A percentile compares a stretch with the other conserved stretches of the same genome.
Evolutionary conservation across 202 grass and related monocot genomes (phyloP).

Genomic region (Bolboschoenoplectus hybrid): DNA sequence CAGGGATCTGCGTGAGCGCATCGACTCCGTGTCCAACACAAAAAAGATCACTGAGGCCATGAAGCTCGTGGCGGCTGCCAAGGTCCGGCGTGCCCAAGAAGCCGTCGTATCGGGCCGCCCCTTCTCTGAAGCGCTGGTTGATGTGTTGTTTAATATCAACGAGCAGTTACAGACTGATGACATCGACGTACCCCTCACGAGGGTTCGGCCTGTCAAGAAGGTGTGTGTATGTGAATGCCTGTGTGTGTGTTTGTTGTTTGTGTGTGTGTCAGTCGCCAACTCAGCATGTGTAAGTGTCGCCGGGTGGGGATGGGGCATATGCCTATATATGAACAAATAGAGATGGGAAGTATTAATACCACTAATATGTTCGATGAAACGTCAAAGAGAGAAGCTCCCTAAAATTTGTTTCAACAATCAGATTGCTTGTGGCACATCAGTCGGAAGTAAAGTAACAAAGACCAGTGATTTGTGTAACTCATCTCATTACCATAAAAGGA

Average conservation of each 20-base stretch:
- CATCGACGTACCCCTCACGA: slow-evolving; percentile 78
- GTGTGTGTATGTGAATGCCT: background rate
- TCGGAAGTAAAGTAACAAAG: background rate
- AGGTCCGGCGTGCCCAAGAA: slow-evolving; percentile 91
- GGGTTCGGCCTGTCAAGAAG: slow-evolving; percentile 73
- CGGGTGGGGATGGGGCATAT: background rate
- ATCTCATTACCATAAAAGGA: background rate
- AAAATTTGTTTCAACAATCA: background rate
- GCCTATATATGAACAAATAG: background rate
- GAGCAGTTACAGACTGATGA: slow-evolving; percentile 91
- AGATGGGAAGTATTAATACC: background rate
- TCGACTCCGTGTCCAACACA: slow-evolving; percentile 83
- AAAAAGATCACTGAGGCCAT: slow-evolving; percentile 99
- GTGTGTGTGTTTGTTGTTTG: background rate
- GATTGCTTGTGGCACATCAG: background rate
- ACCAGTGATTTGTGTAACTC: background rate
- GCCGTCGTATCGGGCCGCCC: slow-evolving; percentile 79
- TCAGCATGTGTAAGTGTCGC: background rate
- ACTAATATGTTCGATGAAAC: slow-evolving; percentile 6
- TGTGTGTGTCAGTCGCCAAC: too few relatives aligned
- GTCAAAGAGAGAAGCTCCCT: background rate
- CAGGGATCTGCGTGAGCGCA: slow-evolving; percentile 71
- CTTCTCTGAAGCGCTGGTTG: slow-evolving; percentile 86
- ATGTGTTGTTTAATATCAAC: slow-evolving; percentile 95
- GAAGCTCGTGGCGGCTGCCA: slow-evolving; percentile 94